A percentile compares a stretch with the other conserved stretches of the same genome.
Conservation (phyloP, 176 grass and related monocot genomes). For the Stipa capillata region DNA sequence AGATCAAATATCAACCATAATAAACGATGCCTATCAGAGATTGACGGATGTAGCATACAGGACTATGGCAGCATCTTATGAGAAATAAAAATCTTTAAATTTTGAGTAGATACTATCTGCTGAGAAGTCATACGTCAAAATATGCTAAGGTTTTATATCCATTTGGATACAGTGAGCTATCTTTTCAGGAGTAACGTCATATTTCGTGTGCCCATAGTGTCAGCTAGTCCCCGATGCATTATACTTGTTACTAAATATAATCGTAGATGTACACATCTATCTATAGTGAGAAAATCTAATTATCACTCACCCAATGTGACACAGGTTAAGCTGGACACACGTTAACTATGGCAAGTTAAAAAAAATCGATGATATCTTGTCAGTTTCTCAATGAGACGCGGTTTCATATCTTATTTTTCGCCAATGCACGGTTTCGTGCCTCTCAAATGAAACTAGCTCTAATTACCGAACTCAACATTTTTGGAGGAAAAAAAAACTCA, state of each 20-base stretch:
- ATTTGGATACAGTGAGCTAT: background rate
- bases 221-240: background rate
- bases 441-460: background rate
- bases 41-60: too few relatives aligned
- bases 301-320: background rate
- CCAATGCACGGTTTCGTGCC: too few relatives aligned
- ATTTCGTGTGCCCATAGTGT: background rate
- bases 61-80: too few relatives aligned
- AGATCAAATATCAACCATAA: too few relatives aligned
- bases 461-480: background rate
- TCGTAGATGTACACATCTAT: background rate
- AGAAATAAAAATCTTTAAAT: too few relatives aligned
- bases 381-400: accelerated
- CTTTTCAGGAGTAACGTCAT: background rate
- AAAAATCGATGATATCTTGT: background rate
- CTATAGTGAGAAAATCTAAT: too few relatives aligned
- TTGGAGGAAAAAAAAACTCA: background rate
- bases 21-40: too few relatives aligned
- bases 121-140: background rate
- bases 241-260: too few relatives aligned
- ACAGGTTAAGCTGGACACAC: background rate
- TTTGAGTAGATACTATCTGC: too few relatives aligned
- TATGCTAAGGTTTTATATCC: background rate
- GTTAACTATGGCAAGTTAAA: accelerated
- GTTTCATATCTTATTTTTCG: too few relatives aligned